phyloP scores from a whole-genome alignment of 495 filamentous ascomycete genomes.

The Penicillium robsamsonii region DNA sequence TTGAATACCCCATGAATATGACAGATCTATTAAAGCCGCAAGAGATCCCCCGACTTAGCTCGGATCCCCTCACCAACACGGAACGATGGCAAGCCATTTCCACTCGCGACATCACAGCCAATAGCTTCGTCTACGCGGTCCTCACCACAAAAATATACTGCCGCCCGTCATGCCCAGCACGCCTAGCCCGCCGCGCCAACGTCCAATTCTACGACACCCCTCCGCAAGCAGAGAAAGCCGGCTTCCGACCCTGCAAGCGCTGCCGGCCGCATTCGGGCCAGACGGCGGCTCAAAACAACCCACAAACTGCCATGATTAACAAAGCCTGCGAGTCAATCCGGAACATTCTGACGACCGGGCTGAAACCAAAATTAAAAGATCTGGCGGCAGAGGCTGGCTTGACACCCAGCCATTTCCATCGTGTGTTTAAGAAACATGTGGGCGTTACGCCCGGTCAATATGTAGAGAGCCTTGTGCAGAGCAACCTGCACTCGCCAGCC shows the following conservation, averaged over 20 bases:
- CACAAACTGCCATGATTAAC: slow-evolving; percentile 43
- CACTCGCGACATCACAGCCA: slow-evolving; percentile 48
- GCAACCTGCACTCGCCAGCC: slow-evolving; percentile 6
- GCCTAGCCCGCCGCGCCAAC: slow-evolving; percentile 61
- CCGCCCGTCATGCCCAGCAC: slow-evolving; percentile 57
- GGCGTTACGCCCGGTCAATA: slow-evolving; percentile 63
- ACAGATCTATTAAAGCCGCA: slow-evolving; percentile 9
- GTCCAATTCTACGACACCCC: slow-evolving; percentile 57
- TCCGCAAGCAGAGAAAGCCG: slow-evolving; percentile 53
- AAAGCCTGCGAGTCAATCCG: slow-evolving; percentile 43
- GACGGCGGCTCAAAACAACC: slow-evolving; percentile 37
- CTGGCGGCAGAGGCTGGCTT: slow-evolving; percentile 54
- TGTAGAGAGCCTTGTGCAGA: slow-evolving; percentile 18
- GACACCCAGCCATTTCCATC: slow-evolving; percentile 62
- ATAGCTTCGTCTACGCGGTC: slow-evolving; percentile 61
- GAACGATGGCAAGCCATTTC: slow-evolving; percentile 58
- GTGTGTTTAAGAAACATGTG: slow-evolving; percentile 58
- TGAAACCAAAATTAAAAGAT: slow-evolving; percentile 45
- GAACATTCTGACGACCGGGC: slow-evolving; percentile 24
- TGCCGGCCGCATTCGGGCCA: slow-evolving; percentile 52
- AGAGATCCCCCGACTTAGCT: slow-evolving; percentile 30
- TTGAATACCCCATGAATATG: not conserved
- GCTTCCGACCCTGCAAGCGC: slow-evolving; percentile 63
- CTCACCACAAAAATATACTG: slow-evolving; percentile 64
- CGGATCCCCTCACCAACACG: slow-evolving; percentile 25